These are phyloP conservation scores for Elsinoe ampelina DNA, from an alignment of 2,329 filamentous ascomycete species.

Conservation along the genomic window DNA sequence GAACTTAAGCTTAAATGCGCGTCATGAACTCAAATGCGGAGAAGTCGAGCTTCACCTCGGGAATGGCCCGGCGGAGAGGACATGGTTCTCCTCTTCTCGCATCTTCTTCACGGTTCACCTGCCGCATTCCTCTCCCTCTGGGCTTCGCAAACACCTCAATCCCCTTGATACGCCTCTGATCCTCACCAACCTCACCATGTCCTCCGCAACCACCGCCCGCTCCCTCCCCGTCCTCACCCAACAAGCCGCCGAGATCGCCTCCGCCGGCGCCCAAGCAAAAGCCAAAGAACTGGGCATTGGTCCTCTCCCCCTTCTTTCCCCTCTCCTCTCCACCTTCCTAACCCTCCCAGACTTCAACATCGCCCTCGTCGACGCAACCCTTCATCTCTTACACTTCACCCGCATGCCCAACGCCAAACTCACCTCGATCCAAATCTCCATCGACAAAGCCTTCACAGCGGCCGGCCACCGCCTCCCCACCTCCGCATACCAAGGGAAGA, in stretches of 20 bases:
- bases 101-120: not conserved
- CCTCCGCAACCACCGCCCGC: slow-evolving; percentile 22
- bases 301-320: slow-evolving; percentile 14
- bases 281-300: slow-evolving; percentile 30
- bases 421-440: slow-evolving; percentile 52
- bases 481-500: slow-evolving; percentile 41
- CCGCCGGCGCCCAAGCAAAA: slow-evolving; percentile 28
- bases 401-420: slow-evolving; percentile 42
- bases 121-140: too few species aligned
- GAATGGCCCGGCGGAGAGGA: not conserved
- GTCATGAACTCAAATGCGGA: slow-evolving; percentile 8
- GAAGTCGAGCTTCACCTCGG: slow-evolving; percentile 3
- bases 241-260: slow-evolving; percentile 28
- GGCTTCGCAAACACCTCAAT: not conserved
- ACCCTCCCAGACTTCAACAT: slow-evolving; percentile 39
- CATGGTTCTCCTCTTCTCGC: not conserved
- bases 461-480: slow-evolving; percentile 46
- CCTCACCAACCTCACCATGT: not conserved
- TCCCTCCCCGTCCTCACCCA: slow-evolving; percentile 27
- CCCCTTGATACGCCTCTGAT: not conserved
- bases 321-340: not conserved
- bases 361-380: slow-evolving; percentile 38
- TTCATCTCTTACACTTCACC: slow-evolving; percentile 39
- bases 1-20: not conserved
- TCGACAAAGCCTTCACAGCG: slow-evolving; percentile 53